A percentile compares a stretch with the other conserved stretches of the same genome.
phyloP scores from a whole-genome alignment of 805 yeast species.

The Debaryomyces hansenii region DNA sequence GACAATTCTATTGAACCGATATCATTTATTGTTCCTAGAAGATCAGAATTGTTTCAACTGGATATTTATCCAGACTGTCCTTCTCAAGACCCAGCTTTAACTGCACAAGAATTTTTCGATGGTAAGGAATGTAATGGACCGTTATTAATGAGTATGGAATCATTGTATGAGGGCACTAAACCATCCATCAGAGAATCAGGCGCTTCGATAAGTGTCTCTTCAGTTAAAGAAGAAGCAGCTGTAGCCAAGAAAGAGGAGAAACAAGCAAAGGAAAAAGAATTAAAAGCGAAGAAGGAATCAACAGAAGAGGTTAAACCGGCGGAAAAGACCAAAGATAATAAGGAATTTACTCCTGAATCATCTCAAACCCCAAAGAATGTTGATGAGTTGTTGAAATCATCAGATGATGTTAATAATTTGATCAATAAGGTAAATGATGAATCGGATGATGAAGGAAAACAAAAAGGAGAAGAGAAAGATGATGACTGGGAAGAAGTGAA shows the following conservation, averaged over 20 bases:
- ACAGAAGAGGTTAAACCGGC: slow-evolving; percentile 5
- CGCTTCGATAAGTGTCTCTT: slow-evolving; percentile 31
- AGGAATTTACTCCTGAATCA: slow-evolving; percentile 9
- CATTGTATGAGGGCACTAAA: slow-evolving; percentile 73
- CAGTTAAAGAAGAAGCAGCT: slow-evolving; percentile 20
- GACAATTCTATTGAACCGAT: slow-evolving; percentile 87
- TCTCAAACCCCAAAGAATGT: slow-evolving; percentile 18
- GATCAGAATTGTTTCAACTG: slow-evolving; percentile 87
- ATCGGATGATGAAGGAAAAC: slow-evolving; percentile 38
- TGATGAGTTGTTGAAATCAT: slow-evolving; percentile 38
- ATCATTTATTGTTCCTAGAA: slow-evolving; percentile 91
- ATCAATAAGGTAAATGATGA: slow-evolving; percentile 38
- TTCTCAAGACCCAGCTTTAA: slow-evolving; percentile 71
- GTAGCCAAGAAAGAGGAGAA: slow-evolving; percentile 14
- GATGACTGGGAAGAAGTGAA: slow-evolving; percentile 41
- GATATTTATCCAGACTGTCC: slow-evolving; percentile 94
- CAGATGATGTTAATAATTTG: slow-evolving; percentile 33
- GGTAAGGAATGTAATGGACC: slow-evolving; percentile 89
- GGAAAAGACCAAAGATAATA: slow-evolving; percentile 4
- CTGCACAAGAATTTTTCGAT: slow-evolving; percentile 74
- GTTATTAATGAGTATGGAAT: slow-evolving; percentile 69
- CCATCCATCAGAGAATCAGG: slow-evolving; percentile 47
- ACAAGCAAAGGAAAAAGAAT: slow-evolving; percentile 11
- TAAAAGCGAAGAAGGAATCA: slow-evolving; percentile 1
- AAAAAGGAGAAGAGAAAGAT: slow-evolving; percentile 20